Evolutionary conservation across 1,284 basidiomycete species (phyloP).

Genomic region (Schizopora paradoxa): DNA sequence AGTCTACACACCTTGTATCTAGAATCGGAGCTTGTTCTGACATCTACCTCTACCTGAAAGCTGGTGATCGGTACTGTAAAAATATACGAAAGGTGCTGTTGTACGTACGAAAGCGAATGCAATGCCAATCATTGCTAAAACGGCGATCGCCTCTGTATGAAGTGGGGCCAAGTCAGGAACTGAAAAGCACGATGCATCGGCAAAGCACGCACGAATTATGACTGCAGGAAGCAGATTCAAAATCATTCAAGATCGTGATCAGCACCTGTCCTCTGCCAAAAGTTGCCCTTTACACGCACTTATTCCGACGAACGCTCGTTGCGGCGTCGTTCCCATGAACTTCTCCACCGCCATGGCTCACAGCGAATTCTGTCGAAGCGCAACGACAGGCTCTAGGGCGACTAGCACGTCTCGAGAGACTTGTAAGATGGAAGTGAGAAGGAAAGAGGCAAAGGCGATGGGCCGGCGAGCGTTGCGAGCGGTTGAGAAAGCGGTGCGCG

Average conservation of each 20-base stretch:
- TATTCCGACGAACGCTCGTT: conserved; percentile 32
- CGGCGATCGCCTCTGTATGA: conserved; percentile 41
- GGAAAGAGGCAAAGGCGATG: neutral
- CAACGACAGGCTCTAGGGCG: no score
- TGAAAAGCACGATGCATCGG: neutral
- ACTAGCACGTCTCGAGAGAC: neutral
- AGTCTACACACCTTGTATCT: conserved; percentile 50
- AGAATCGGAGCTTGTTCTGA: conserved; percentile 34
- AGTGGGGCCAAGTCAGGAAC: neutral
- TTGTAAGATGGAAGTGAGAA: neutral
- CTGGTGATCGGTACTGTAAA: conserved; percentile 18
- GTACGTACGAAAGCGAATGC: conserved; percentile 33
- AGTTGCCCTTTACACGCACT: conserved; percentile 35
- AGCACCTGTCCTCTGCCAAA: no score
- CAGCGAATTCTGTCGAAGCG: no score
- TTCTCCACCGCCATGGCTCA: conserved; percentile 24
- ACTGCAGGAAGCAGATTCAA: conserved; percentile 4
- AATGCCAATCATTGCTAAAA: conserved; percentile 41
- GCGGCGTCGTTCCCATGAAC: conserved; percentile 24
- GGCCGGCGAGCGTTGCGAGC: neutral
- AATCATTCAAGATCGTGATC: conserved; percentile 29
- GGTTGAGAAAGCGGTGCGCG: neutral
- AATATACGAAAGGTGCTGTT: conserved; percentile 1
- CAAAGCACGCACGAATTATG: conserved; percentile 13
- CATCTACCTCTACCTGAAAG: conserved; percentile 48